Evolutionary conservation across 2,329 filamentous ascomycete species (phyloP).

Genomic region (Talaromyces sp.): DNA sequence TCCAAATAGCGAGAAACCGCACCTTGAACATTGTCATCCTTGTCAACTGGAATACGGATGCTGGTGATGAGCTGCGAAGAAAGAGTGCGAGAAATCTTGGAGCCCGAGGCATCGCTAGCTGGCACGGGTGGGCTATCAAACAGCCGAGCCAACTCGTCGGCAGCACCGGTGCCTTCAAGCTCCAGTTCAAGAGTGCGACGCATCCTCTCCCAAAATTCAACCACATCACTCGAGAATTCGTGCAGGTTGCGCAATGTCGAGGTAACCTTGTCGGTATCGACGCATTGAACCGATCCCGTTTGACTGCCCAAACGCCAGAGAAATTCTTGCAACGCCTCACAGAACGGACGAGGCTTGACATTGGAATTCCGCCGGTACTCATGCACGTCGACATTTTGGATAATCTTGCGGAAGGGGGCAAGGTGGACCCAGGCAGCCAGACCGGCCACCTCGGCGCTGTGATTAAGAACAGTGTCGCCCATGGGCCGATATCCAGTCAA

Average conservation of each 20-base stretch:
- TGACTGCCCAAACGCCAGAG: conserved; percentile 47
- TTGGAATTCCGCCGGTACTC: conserved; percentile 43
- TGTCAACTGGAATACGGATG: conserved; percentile 34
- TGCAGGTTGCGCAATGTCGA: conserved; percentile 35
- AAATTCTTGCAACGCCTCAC: conserved; percentile 48
- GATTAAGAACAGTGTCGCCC: conserved; percentile 40
- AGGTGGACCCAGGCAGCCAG: conserved; percentile 56
- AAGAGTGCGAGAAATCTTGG: conserved; percentile 25
- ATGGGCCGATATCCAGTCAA: conserved; percentile 55
- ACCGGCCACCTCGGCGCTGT: conserved; percentile 48
- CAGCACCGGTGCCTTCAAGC: conserved; percentile 40
- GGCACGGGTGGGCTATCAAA: conserved; percentile 40
- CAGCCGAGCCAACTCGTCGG: conserved; percentile 38
- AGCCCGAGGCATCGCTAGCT: conserved; percentile 23
- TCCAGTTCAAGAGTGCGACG: conserved; percentile 50
- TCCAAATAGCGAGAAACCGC: conserved; percentile 28
- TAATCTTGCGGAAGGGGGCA: conserved; percentile 53
- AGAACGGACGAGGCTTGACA: conserved; percentile 46
- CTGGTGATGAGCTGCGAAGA: conserved; percentile 34
- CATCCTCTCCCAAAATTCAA: conserved; percentile 52
- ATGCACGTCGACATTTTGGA: conserved; percentile 47
- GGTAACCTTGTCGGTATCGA: conserved; percentile 39
- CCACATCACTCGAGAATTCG: conserved; percentile 48
- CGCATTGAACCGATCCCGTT: conserved; percentile 33
- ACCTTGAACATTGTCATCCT: conserved; percentile 32